These are phyloP conservation scores for Mycena rebaudengoi DNA, from an alignment of 768 basidiomycete genomes.

Conservation along the genomic window DNA sequence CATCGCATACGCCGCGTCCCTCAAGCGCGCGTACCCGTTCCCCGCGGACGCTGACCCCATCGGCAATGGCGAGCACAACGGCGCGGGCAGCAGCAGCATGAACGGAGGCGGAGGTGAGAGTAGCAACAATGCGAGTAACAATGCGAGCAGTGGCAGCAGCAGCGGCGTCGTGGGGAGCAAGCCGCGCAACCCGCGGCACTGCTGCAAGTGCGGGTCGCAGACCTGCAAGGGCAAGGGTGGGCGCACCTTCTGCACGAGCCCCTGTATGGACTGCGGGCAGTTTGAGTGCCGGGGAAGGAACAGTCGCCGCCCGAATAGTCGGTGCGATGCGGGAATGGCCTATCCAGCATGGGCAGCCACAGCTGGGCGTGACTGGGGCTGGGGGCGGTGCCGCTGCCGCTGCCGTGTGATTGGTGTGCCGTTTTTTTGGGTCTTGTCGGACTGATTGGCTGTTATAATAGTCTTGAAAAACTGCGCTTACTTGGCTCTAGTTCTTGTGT, in stretches of 20 bases:
- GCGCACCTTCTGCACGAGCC: constrained; percentile 72
- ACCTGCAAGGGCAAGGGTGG: constrained; percentile 89
- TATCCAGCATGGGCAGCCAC: background rate
- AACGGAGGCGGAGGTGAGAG: background rate
- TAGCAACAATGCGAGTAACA: too few species aligned
- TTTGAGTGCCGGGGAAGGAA: constrained; percentile 81
- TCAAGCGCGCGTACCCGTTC: constrained; percentile 38
- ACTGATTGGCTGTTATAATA: too few species aligned
- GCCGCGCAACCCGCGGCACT: constrained; percentile 71
- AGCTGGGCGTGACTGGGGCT: too few species aligned
- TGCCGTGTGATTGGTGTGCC: too few species aligned
- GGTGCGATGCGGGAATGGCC: constrained; percentile 51
- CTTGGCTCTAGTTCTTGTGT: too few species aligned
- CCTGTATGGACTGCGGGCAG: constrained; percentile 87
- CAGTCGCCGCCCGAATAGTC: constrained; percentile 79
- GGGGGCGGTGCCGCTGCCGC: too few species aligned
- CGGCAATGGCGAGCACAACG: constrained; percentile 5
- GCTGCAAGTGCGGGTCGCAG: constrained; percentile 83
- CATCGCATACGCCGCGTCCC: constrained; percentile 4
- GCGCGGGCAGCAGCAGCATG: background rate
- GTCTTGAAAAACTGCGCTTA: too few species aligned
- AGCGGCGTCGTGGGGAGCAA: constrained; percentile 45
- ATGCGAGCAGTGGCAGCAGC: constrained; percentile 22
- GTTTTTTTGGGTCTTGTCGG: too few species aligned
- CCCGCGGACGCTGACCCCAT: constrained; percentile 9